Percentiles rank a stretch among this genome's conserved stretches.
Evolutionary conservation across 768 basidiomycete species (phyloP).

Genomic region (Rhizopogon roseolus): DNA sequence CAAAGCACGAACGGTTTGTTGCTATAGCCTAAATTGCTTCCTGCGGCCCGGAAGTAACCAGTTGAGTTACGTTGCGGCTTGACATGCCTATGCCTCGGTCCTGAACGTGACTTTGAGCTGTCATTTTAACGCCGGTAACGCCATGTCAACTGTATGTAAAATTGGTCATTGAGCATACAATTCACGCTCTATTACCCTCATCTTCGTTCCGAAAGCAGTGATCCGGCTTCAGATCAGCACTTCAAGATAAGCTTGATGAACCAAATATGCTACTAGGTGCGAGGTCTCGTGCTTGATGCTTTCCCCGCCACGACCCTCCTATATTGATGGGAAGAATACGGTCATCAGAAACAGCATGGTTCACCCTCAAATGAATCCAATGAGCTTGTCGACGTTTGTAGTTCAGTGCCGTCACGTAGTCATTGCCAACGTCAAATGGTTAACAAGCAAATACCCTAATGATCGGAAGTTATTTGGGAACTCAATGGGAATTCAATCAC

Average conservation of each 20-base stretch:
- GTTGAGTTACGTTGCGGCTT: conserved; percentile 1
- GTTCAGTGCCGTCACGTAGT: neutral
- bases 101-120: conserved; percentile 4
- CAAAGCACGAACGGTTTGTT: conserved; percentile 6
- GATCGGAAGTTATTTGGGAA: neutral
- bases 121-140: conserved; percentile 2
- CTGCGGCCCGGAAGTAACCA: neutral
- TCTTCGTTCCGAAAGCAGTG: conserved; percentile 9
- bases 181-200: conserved; percentile 3
- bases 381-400: neutral
- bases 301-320: neutral
- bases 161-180: neutral
- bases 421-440: neutral
- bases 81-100: neutral
- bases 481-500: neutral
- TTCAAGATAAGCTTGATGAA: conserved; percentile 9
- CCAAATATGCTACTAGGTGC: neutral
- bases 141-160: neutral
- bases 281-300: neutral
- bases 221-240: conserved; percentile 5
- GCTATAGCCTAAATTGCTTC: conserved; percentile 7
- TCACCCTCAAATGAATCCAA: neutral
- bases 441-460: neutral
- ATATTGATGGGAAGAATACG: neutral
- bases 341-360: neutral